Conservation (phyloP, 2,329 filamentous ascomycete genomes). For the Thyridium curvatum region DNA sequence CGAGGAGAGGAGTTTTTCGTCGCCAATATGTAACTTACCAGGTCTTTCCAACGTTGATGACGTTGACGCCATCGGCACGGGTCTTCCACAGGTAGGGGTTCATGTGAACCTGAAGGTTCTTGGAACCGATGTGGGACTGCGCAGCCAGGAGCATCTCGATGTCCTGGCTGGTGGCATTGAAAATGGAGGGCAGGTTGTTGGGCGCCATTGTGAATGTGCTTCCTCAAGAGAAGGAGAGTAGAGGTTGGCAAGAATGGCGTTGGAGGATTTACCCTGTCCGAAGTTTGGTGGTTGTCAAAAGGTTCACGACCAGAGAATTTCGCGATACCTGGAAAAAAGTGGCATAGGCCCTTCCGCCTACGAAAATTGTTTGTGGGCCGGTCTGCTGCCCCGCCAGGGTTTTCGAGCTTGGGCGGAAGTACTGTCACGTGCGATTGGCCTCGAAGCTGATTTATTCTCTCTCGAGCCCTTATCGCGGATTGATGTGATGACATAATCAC, state of each 20-base stretch:
- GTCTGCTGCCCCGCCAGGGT: constrained; percentile 17
- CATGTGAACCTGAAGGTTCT: constrained; percentile 99
- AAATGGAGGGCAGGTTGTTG: constrained; percentile 85
- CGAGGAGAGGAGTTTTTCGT: too few species aligned
- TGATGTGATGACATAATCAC: too few species aligned
- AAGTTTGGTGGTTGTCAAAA: constrained; percentile 7
- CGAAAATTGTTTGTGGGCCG: constrained; percentile 14
- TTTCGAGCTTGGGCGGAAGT: constrained; percentile 7
- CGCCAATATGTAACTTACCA: constrained; percentile 57
- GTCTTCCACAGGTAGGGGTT: constrained; percentile 96
- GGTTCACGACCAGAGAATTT: too few species aligned
- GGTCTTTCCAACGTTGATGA: constrained; percentile 99
- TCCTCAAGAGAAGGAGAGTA: constrained; percentile 21
- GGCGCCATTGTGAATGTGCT: constrained; percentile 78
- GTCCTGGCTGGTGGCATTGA: constrained; percentile 97
- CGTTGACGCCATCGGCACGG: constrained; percentile 94
- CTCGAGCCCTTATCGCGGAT: too few species aligned
- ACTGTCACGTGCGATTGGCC: too few species aligned
- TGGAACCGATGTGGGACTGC: constrained; percentile 93
- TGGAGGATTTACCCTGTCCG: constrained; percentile 1
- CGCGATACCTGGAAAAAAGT: too few species aligned
- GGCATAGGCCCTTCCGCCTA: constrained; percentile 7
- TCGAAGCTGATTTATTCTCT: too few species aligned
- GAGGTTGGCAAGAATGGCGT: constrained; percentile 15
- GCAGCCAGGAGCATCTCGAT: constrained; percentile 99